These are phyloP conservation scores for Euryodendron excelsum DNA, from an alignment of 148 eudicot species.

Conservation along the genomic window DNA sequence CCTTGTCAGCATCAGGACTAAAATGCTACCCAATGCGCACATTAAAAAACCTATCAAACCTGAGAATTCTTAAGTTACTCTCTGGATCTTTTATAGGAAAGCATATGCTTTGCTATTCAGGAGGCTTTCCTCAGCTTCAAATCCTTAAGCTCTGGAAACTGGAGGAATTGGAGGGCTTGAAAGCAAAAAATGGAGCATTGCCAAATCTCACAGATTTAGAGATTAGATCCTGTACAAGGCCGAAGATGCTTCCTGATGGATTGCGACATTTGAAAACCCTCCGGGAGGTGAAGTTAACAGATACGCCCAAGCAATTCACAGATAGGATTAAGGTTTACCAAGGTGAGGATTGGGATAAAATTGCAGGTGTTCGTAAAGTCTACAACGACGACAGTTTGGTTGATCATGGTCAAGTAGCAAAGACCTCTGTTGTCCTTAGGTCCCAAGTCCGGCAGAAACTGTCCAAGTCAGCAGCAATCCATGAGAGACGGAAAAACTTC, in stretches of 20 bases:
- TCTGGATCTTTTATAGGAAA: conserved; percentile 17
- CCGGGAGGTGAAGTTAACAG: background rate
- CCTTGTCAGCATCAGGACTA: conserved; percentile 25
- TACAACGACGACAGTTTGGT: background rate
- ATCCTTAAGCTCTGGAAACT: conserved; percentile 30
- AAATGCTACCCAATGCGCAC: conserved; percentile 25
- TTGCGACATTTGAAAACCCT: background rate
- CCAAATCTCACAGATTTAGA: conserved; percentile 17
- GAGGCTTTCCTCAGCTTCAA: conserved; percentile 28
- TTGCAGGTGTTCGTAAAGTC: background rate
- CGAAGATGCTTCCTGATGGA: conserved; percentile 16
- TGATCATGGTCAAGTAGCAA: too few relatives aligned
- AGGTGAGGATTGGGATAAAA: background rate
- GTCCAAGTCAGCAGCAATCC: background rate
- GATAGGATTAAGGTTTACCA: too few relatives aligned
- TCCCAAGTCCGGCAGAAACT: background rate
- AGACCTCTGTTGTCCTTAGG: too few relatives aligned
- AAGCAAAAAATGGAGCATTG: conserved; percentile 22
- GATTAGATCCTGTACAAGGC: conserved; percentile 21
- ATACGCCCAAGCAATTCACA: background rate
- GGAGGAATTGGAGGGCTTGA: conserved; percentile 20
- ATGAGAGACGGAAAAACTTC: background rate
- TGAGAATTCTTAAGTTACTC: conserved; percentile 25
- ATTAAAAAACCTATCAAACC: conserved; percentile 13
- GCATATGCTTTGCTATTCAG: conserved; percentile 19